A percentile compares a stretch with the other conserved stretches of the same genome.
phyloP scores from a whole-genome alignment of 371 early-diverging fungal species.

The Mucor velutinosus region DNA sequence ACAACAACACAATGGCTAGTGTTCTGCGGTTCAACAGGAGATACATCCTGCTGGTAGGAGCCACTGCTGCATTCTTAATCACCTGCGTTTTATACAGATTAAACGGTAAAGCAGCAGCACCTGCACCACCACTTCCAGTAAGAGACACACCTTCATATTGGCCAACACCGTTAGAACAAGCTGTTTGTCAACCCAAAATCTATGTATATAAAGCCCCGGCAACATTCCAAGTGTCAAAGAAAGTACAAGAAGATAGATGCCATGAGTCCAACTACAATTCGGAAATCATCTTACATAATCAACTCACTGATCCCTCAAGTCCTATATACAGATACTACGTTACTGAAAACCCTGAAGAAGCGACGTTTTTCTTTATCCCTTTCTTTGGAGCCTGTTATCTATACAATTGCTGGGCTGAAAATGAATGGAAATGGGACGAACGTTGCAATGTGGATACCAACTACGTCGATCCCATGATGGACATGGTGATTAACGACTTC shows the following conservation, averaged over 20 bases:
- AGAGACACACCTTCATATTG: conserved; percentile 38
- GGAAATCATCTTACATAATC: conserved; percentile 45
- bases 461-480: conserved; percentile 59
- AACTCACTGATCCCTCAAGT: conserved; percentile 46
- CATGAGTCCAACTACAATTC: conserved; percentile 54
- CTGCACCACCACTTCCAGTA: conserved; percentile 43
- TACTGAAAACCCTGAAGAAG: conserved; percentile 55
- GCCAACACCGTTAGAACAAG: conserved; percentile 55
- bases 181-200: conserved; percentile 56
- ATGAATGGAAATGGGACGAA: conserved; percentile 52
- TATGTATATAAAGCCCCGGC: conserved; percentile 55
- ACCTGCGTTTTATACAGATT: background rate
- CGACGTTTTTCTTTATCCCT: conserved; percentile 58
- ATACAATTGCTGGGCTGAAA: conserved; percentile 48
- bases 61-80: conserved; percentile 2
- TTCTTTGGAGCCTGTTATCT: conserved; percentile 62
- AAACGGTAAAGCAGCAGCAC: conserved; percentile 13
- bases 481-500: conserved; percentile 45
- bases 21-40: conserved; percentile 20
- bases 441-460: conserved; percentile 51
- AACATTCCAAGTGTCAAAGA: conserved; percentile 38
- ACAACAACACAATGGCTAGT: conserved; percentile 1
- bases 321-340: conserved; percentile 47
- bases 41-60: conserved; percentile 14
- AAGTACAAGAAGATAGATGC: conserved; percentile 33